A percentile compares a stretch with the other conserved stretches of the same genome.
phyloP scores from a whole-genome alignment of 176 grass and related monocot species.

The Aegilops tauschii region DNA sequence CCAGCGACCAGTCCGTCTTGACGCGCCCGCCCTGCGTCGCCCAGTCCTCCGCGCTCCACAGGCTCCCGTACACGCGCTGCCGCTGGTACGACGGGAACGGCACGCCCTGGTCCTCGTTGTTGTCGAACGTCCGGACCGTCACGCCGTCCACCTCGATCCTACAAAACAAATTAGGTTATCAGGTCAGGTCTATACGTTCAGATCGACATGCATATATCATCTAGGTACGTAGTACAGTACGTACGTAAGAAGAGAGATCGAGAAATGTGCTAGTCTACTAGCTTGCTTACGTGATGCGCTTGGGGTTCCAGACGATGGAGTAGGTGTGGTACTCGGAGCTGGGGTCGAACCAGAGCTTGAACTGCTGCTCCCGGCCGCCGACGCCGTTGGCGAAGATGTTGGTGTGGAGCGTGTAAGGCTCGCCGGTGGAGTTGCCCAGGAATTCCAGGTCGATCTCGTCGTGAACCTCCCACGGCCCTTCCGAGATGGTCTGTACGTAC shows the following conservation, averaged over 20 bases:
- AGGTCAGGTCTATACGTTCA: no score
- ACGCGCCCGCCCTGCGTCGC: slow-evolving; percentile 60
- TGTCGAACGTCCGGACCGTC: slow-evolving; percentile 64
- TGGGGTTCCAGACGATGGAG: slow-evolving; percentile 77
- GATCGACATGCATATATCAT: no score
- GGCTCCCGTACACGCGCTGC: slow-evolving; percentile 50
- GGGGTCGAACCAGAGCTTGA: slow-evolving; percentile 66
- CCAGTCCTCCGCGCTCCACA: slow-evolving; percentile 77
- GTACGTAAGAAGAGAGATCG: no score
- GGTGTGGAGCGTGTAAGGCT: slow-evolving; percentile 76
- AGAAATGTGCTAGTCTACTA: no score
- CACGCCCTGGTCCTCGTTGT: slow-evolving; percentile 36
- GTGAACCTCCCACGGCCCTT: slow-evolving; percentile 43
- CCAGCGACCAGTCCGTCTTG: slow-evolving; percentile 69
- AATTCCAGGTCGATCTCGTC: slow-evolving; percentile 85
- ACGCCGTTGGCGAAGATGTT: slow-evolving; percentile 66
- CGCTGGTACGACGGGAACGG: slow-evolving; percentile 51
- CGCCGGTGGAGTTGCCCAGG: slow-evolving; percentile 52
- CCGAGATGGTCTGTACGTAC: slow-evolving; percentile 42
- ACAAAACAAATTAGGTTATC: no score
- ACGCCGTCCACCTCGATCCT: slow-evolving; percentile 59
- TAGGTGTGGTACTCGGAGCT: slow-evolving; percentile 71
- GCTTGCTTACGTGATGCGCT: slow-evolving; percentile 48
- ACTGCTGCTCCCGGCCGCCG: slow-evolving; percentile 67
- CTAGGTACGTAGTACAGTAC: no score